Base-by-base conservation (phyloP, 495 filamentous ascomycete genomes). In the Penicillium turbatum region DNA sequence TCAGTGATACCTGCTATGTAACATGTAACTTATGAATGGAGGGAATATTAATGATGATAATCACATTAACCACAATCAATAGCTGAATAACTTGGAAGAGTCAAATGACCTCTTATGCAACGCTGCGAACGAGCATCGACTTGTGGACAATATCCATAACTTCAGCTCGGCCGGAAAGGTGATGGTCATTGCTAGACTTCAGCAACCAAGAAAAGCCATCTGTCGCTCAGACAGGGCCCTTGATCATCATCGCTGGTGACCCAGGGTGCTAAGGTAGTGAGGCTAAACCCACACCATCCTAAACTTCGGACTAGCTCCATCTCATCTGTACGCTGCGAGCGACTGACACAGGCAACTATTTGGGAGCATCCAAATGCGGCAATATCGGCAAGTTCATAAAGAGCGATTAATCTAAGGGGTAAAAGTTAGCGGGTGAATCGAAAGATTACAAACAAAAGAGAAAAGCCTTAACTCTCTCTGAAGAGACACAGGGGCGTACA, bases 231-330 rank as follows among this genome's bases (percentile, higher is more conserved):
- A 21, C 48, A 80, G 72, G 54, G 81, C 65, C 62, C 86, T 76
- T 49, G 72, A 51, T 21, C 73, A 51, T 21, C 73, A 69, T 41
- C 74, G 56, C 2, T 80, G 17, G 51, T 41, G 34, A 49, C 77
- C 87, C 89, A 96, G 40, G 81, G 77, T 51, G 87, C 82, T 11
- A 97, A 74, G 13, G 88, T 91, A 44, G 84, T 84, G 46, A 90
- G 76, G 62, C 85, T 86, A 61, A 96, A 97, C 29, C 91, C 91
- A 58, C 92, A 91, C 92, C 92, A 97, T 59, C 91, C 87, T 32
- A 97, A 80, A 51, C 89, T 89, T 60, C 84, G 86, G 54, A 86
- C 82, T 48, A 95, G 75, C 45, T 83, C 76, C 56, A 83, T 77
- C 46, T 80, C 73, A 38, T 84, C 74, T 43, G 82, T 72, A 21